These are phyloP conservation scores for Bretschneidera sinensis DNA, from an alignment of 345 rosid genomes.

Conservation along the genomic window DNA sequence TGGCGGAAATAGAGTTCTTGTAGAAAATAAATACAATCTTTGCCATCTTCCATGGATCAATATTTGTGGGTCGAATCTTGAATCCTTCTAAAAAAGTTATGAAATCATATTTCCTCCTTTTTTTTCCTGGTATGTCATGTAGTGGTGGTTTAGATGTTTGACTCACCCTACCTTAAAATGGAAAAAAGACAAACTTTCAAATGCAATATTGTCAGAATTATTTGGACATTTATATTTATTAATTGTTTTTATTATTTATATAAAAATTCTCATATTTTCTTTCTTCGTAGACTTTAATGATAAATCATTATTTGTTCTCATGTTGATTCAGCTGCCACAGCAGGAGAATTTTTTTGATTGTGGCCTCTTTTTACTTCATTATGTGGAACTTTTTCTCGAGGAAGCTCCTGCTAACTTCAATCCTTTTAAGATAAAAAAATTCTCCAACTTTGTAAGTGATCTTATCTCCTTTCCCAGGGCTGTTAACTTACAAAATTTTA, in stretches of 20 bases:
- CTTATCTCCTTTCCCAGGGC: slow-evolving; percentile 4
- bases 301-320: slow-evolving; percentile 11
- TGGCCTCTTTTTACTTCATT: slow-evolving; percentile 93
- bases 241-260: no score
- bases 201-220: background rate
- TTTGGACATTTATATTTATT: no score
- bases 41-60: background rate
- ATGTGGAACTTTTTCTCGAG: slow-evolving; percentile 67
- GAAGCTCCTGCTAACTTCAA: slow-evolving; percentile 68
- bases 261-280: no score
- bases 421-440: slow-evolving; percentile 45
- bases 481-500: background rate
- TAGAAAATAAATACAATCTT: background rate
- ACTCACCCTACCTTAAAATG: background rate
- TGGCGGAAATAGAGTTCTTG: background rate
- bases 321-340: slow-evolving; percentile 71
- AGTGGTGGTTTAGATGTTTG: no score
- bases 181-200: background rate
- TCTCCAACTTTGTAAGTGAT: slow-evolving; percentile 59
- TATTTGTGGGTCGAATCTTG: background rate
- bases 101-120: background rate
- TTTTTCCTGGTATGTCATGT: background rate
- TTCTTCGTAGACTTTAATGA: slow-evolving; percentile 7
- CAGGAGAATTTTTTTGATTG: slow-evolving; percentile 92
- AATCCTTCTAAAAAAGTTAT: background rate